These are phyloP conservation scores for Tubosaeta sp. DNA, from an alignment of 768 basidiomycete genomes.

Conservation along the genomic window DNA sequence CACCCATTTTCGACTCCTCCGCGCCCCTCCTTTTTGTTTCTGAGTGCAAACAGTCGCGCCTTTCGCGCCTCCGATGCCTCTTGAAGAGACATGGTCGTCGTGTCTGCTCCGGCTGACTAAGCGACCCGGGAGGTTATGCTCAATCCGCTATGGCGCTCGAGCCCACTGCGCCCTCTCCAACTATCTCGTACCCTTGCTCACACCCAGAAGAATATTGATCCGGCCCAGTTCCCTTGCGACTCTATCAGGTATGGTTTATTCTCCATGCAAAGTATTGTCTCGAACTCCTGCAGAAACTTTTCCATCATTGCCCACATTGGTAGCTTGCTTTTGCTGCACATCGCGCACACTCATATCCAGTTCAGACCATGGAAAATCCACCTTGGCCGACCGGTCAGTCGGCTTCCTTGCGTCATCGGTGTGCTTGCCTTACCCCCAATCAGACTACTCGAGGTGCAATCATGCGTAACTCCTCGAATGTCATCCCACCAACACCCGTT, in stretches of 20 bases:
- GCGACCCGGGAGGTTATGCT: conserved; percentile 4
- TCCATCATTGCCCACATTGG: conserved; percentile 97
- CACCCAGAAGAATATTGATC: conserved; percentile 38
- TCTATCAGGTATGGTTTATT: conserved; percentile 52
- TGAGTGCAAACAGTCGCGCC: conserved; percentile 71
- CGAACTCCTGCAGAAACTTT: conserved; percentile 59
- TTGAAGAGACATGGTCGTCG: conserved; percentile 54
- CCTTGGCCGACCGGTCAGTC: conserved; percentile 77
- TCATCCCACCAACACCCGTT: conserved; percentile 13
- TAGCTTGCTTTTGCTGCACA: conserved; percentile 17
- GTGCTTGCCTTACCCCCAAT: conserved; percentile 3
- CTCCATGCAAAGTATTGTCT: background rate
- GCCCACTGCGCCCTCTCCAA: background rate
- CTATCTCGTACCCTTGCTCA: conserved; percentile 12
- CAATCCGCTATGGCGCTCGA: conserved; percentile 26
- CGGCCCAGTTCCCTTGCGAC: conserved; percentile 65
- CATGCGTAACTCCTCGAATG: background rate
- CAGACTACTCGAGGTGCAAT: conserved; percentile 69
- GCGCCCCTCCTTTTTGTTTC: conserved; percentile 66
- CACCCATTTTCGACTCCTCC: conserved; percentile 39
- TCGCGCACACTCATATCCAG: conserved; percentile 4
- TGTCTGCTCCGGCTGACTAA: conserved; percentile 31
- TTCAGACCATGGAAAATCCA: conserved; percentile 94
- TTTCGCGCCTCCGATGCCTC: conserved; percentile 80
- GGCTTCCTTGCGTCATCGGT: background rate